Conservation (phyloP, 2,329 filamentous ascomycete species). For the Calonectria montana region DNA sequence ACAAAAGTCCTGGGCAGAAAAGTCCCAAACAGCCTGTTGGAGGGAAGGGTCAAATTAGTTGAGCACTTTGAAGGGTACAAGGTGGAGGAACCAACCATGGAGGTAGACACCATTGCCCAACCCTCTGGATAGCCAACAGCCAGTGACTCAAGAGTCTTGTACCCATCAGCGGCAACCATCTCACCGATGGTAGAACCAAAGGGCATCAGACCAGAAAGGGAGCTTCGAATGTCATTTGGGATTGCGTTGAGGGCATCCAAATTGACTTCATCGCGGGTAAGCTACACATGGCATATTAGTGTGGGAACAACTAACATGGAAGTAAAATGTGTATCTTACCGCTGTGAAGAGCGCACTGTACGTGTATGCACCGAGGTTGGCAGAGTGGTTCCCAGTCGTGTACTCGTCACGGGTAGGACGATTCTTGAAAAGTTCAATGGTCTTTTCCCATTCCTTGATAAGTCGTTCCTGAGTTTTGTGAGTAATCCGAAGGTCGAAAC, state of each 20-base stretch:
- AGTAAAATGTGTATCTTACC: background rate
- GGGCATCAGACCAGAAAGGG: conserved; percentile 23
- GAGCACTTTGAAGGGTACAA: background rate
- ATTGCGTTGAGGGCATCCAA: background rate
- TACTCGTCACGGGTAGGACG: conserved; percentile 1
- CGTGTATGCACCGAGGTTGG: conserved; percentile 12
- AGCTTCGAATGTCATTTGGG: background rate
- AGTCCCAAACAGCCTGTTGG: conserved; percentile 44
- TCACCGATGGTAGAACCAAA: conserved; percentile 27
- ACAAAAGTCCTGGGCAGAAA: conserved; percentile 28
- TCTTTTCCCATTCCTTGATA: background rate
- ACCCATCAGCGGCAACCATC: conserved; percentile 34
- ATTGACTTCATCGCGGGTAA: background rate
- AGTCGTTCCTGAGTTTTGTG: background rate
- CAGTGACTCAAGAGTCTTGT: conserved; percentile 34
- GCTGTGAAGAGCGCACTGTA: background rate
- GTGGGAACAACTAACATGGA: background rate
- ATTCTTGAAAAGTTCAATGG: background rate
- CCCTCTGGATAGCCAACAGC: conserved; percentile 34
- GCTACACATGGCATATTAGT: conserved; percentile 6
- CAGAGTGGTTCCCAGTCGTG: background rate
- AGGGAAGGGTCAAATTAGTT: background rate
- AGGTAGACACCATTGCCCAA: conserved; percentile 39
- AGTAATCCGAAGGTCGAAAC: background rate
- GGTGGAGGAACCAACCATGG: conserved; percentile 34